Base-by-base conservation (phyloP, 768 basidiomycete species). In the Serendipita indica region DNA sequence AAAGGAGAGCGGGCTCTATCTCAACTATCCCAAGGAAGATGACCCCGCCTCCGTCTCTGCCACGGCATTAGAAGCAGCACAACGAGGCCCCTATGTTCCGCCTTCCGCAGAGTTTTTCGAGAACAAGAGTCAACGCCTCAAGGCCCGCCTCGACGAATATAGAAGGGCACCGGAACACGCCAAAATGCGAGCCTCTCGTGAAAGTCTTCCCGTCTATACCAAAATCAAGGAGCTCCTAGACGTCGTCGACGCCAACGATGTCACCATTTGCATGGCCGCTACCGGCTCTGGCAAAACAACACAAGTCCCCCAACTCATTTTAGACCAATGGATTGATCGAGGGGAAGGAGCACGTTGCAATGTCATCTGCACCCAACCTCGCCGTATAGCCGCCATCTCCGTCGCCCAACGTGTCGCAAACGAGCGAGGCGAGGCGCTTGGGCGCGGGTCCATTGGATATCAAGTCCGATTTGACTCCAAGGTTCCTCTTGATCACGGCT, bases 241-340 rank as follows among this genome's bases (percentile, higher is more conserved):
- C 1, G 82, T 84, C 61, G 81, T 97, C 63, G 71, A 73, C 18
- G 71, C 78, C 30, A 81, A 94, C 69, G 86, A 91, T 13, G 89
- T 96, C 60, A 87, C 87, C 0, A 82, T 94, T 64, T 82, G 84
- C 63, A 86, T 90, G 83, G 89, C 89, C 46, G 80, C 86, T 4
- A 91, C 91, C 2, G 89, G 90, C 33, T 91, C 89, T 1, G 90
- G 92, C 1, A 96, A 96, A 73, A 94, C 90, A 4, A 96, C 92
- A 0, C 93, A 97, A 69, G 80, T 96, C 25, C 93, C 93, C 3
- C 93, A 96, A 68, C 76, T 96, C 46, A 82, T 96, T 62, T 76
- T 97, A 52, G 92, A 97, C 65, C 78, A 86, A 39, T 83, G 77
- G 65, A 91, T 91, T 60, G 74, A 82, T 16, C 72, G 75, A 14